Evolutionary conservation across 1,284 basidiomycete genomes (phyloP), one percentile per base, ranked within the genome.

Genomic region (Leccinum ponderosum): DNA sequence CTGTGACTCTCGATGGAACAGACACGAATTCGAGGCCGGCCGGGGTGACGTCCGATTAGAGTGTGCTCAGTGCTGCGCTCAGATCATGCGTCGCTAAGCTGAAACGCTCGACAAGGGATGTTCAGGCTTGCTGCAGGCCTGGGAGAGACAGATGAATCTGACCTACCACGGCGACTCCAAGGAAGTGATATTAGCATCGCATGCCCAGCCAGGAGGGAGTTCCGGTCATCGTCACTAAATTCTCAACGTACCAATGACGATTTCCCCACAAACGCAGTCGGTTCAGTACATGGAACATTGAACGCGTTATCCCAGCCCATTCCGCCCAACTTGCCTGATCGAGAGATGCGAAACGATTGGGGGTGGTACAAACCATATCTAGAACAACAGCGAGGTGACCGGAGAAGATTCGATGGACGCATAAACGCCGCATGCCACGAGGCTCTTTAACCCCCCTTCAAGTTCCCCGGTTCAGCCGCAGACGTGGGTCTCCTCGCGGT

Each of bases 341-440:
- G 44, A 47, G 44, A 20, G 44, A 47, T 3, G 11, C 17, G 17
- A 47, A 47, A 47, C 44, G 17, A 47, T 37, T 15, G 44, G 17
- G 42, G 17, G 44, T 20, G 11, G 44, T 20, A 2, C 44, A 47
- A 47, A 20, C 53, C 31, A 47, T 22, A 9, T 65, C n/a, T 5
- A 42, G 66, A 53, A 58, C 17, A 12, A 9, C 15, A n/a, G 20
- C 37, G 20, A 12, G 44, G 42, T 44, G 42, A 20, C 42, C 42
- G 12, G 47, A 22, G 42, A 48, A 33, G 42, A 25, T 50, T 27
- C 11, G 17, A 63, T 44, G 15, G 56, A 17, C 54, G 8, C n/a
- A 29, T n/a, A 8, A 47, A 47, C 33, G 3, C 63, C 61, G 55
- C 8, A 7, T 20, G 44, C 62, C 65, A 62, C 44, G 54, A 57